These are phyloP conservation scores for Neonothopanus nambi DNA, from an alignment of 1,284 basidiomycete genomes.

Conservation along the genomic window DNA sequence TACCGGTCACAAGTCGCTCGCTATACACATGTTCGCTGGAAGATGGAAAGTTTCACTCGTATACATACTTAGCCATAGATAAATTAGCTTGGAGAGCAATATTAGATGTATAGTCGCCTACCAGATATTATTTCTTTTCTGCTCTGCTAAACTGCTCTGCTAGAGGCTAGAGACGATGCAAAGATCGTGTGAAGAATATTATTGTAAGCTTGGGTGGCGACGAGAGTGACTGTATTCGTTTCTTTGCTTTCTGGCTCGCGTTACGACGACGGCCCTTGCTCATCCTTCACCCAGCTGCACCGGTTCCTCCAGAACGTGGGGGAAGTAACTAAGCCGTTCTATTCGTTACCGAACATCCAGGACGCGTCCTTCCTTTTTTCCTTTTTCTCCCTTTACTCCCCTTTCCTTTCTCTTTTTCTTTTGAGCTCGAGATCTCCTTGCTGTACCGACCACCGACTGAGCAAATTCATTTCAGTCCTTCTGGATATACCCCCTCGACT, in stretches of 20 bases:
- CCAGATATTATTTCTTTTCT: too few relatives aligned
- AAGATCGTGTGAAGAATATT: too few relatives aligned
- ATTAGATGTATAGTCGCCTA: too few relatives aligned
- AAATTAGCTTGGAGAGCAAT: too few relatives aligned
- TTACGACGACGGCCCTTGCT: slow-evolving; percentile 15
- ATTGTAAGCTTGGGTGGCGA: too few relatives aligned
- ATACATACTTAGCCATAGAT: too few relatives aligned
- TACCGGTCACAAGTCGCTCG: too few relatives aligned
- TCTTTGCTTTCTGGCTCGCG: slow-evolving; percentile 13
- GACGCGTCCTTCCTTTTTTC: slow-evolving; percentile 45
- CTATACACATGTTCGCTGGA: too few relatives aligned
- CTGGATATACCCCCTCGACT: slow-evolving; percentile 26
- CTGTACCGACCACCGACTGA: slow-evolving; percentile 20
- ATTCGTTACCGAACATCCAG: slow-evolving; percentile 24
- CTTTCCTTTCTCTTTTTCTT: slow-evolving; percentile 26
- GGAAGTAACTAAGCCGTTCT: slow-evolving; percentile 11
- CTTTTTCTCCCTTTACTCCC: slow-evolving; percentile 28
- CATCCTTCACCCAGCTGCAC: background rate
- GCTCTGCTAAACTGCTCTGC: too few relatives aligned
- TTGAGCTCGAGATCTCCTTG: slow-evolving; percentile 18
- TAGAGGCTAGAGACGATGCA: too few relatives aligned
- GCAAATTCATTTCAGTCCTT: slow-evolving; percentile 20
- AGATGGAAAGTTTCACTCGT: too few relatives aligned
- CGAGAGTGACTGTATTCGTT: too few relatives aligned
- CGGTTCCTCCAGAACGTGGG: slow-evolving; percentile 5